Percentiles rank a stretch among this genome's conserved stretches.
Conservation (phyloP, 345 rosid species). For the Conringia planisiliqua region DNA sequence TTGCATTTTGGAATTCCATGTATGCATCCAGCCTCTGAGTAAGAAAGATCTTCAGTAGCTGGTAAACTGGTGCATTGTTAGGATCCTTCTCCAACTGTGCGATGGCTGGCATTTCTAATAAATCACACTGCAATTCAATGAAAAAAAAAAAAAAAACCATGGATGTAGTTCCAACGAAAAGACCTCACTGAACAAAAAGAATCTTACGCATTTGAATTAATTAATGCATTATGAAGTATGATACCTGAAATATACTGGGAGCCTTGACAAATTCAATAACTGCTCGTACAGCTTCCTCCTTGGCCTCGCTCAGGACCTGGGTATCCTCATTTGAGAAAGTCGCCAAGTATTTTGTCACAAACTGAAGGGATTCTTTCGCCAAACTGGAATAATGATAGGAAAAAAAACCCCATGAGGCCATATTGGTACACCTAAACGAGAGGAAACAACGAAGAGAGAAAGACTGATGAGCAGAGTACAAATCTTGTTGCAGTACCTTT, state of each 20-base stretch:
- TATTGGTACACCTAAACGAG: not conserved
- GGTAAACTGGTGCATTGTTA: constrained; percentile 60
- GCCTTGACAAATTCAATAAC: constrained; percentile 83
- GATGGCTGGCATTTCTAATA: constrained; percentile 86
- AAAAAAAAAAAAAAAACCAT: not conserved
- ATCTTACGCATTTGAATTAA: not conserved
- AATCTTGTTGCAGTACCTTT: constrained; percentile 47
- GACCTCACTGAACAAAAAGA: not conserved
- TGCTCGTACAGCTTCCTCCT: constrained; percentile 81
- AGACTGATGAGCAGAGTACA: not conserved
- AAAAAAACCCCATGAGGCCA: not conserved
- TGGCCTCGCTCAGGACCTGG: constrained; percentile 59
- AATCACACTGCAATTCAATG: constrained; percentile 68
- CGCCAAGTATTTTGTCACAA: constrained; percentile 74
- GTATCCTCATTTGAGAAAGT: constrained; percentile 80
- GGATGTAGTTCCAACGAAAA: too few relatives aligned
- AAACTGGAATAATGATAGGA: constrained; percentile 43
- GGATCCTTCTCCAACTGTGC: constrained; percentile 80
- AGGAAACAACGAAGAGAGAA: not conserved
- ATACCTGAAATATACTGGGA: constrained; percentile 81
- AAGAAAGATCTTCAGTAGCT: constrained; percentile 78
- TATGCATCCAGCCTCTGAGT: constrained; percentile 79
- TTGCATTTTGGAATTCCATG: constrained; percentile 68
- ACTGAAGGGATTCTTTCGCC: constrained; percentile 65
- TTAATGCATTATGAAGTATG: not conserved